Conservation (phyloP, 352 stramenopile species). For the Globisporangium perplexum region DNA sequence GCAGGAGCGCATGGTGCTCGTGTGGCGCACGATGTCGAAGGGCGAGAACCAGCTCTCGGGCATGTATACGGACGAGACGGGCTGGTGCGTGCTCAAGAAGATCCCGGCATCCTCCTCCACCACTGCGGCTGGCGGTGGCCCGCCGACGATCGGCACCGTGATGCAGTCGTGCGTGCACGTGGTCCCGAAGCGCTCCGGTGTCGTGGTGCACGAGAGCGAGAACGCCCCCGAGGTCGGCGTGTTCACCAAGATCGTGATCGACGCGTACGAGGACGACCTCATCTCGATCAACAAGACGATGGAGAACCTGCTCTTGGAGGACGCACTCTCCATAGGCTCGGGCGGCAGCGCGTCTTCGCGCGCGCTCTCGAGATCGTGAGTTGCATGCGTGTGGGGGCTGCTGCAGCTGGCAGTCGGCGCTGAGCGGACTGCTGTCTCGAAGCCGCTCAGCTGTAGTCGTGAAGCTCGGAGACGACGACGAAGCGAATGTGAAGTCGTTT, state of each 20-base stretch:
- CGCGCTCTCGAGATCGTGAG: neutral
- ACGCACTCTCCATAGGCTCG: slow-evolving; percentile 11
- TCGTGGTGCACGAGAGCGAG: slow-evolving; percentile 5
- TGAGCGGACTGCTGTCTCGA: too few species aligned
- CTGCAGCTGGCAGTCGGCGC: too few species aligned
- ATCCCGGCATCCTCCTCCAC: slow-evolving; percentile 5
- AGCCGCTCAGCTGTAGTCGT: too few species aligned
- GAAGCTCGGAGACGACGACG: too few species aligned
- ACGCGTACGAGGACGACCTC: slow-evolving; percentile 51
- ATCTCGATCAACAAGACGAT: slow-evolving; percentile 41
- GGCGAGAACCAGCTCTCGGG: slow-evolving; percentile 30
- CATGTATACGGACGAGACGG: slow-evolving; percentile 60
- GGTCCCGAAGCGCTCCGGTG: slow-evolving; percentile 1
- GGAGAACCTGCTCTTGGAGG: slow-evolving; percentile 46
- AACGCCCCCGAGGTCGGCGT: slow-evolving; percentile 31
- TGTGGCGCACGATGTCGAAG: slow-evolving; percentile 40
- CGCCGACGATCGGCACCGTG: slow-evolving; percentile 9
- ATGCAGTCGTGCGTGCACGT: slow-evolving; percentile 15
- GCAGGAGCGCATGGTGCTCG: slow-evolving; percentile 36
- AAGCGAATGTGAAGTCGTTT: too few species aligned
- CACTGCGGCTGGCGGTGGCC: neutral
- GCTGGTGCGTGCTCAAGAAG: slow-evolving; percentile 42
- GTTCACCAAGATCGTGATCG: slow-evolving; percentile 49
- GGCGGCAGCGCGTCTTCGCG: slow-evolving; percentile 29
- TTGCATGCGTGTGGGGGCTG: too few species aligned